These are phyloP conservation scores for Colletotrichum camelliae DNA, from an alignment of 2,329 filamentous ascomycete genomes.

Conservation along the genomic window DNA sequence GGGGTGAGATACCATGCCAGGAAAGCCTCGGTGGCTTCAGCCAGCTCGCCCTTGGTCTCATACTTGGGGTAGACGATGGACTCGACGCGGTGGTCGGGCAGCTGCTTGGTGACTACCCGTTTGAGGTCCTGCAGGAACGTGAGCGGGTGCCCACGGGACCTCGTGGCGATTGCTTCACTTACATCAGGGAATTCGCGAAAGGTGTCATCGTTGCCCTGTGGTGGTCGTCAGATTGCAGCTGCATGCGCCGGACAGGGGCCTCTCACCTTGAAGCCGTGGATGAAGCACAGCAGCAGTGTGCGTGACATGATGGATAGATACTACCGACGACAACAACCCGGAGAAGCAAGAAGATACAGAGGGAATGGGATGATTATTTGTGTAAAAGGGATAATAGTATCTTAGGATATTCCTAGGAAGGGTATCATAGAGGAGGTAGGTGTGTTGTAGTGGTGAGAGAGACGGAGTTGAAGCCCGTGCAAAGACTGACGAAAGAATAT, in stretches of 20 bases:
- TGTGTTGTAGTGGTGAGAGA: neutral
- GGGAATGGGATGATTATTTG: neutral
- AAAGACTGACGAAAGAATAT: neutral
- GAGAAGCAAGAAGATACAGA: neutral
- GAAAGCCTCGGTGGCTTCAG: conserved; percentile 49
- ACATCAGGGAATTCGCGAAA: conserved; percentile 69
- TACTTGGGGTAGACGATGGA: conserved; percentile 73
- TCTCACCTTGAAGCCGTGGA: conserved; percentile 74
- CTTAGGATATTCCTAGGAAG: neutral
- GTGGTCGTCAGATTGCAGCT: neutral
- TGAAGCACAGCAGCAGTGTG: conserved; percentile 73
- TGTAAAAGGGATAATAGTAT: neutral
- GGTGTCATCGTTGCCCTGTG: conserved; percentile 70
- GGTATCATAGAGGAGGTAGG: neutral
- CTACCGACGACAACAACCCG: conserved; percentile 27
- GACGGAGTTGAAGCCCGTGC: neutral
- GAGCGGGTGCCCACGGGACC: neutral
- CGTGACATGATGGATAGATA: conserved; percentile 37
- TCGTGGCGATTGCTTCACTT: neutral
- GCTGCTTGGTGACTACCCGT: conserved; percentile 59
- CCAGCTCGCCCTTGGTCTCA: conserved; percentile 74
- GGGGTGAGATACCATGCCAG: conserved; percentile 43
- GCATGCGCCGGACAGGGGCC: neutral
- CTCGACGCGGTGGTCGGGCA: conserved; percentile 65
- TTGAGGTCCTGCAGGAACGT: conserved; percentile 54